Evolutionary conservation across 1,139 yeast genomes (phyloP).

Genomic region (Saccharomyces uvarum): DNA sequence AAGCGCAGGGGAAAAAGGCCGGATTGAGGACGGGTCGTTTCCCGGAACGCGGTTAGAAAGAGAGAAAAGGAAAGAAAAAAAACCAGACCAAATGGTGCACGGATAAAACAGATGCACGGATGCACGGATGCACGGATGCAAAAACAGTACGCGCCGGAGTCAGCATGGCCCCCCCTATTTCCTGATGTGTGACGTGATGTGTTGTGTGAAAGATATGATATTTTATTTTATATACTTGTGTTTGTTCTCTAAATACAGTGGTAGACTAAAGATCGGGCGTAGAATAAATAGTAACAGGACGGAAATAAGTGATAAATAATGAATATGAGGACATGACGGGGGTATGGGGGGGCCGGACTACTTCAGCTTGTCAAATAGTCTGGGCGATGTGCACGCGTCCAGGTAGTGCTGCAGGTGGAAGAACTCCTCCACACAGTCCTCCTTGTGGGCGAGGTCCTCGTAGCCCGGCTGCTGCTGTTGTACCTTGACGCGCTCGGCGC

Average conservation of each 20-base stretch:
- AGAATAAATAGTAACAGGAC: not conserved
- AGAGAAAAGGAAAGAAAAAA: not conserved
- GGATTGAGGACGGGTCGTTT: not conserved
- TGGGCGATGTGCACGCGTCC: slow-evolving; percentile 89
- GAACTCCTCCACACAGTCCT: slow-evolving; percentile 96
- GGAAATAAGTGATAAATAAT: not conserved
- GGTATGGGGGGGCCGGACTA: slow-evolving; percentile 32
- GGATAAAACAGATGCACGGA: too few species aligned
- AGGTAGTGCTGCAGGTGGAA: slow-evolving; percentile 94
- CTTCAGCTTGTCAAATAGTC: slow-evolving; percentile 77
- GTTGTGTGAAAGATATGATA: not conserved
- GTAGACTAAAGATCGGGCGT: not conserved
- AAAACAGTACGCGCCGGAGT: not conserved
- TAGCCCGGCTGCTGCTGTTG: slow-evolving; percentile 79
- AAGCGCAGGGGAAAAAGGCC: not conserved
- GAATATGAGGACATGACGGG: not conserved
- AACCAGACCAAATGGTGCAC: not conserved
- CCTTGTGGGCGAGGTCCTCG: slow-evolving; percentile 74
- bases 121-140: not conserved
- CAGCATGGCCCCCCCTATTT: not conserved
- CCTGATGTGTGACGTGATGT: not conserved
- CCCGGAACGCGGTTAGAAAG: not conserved
- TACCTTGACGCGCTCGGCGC: slow-evolving; percentile 88
- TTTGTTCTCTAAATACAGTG: not conserved
- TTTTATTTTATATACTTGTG: not conserved